Percentiles rank a stretch among this genome's conserved stretches.
Evolutionary conservation across 495 filamentous ascomycete species (phyloP).

Genomic region (Neurospora sp.): DNA sequence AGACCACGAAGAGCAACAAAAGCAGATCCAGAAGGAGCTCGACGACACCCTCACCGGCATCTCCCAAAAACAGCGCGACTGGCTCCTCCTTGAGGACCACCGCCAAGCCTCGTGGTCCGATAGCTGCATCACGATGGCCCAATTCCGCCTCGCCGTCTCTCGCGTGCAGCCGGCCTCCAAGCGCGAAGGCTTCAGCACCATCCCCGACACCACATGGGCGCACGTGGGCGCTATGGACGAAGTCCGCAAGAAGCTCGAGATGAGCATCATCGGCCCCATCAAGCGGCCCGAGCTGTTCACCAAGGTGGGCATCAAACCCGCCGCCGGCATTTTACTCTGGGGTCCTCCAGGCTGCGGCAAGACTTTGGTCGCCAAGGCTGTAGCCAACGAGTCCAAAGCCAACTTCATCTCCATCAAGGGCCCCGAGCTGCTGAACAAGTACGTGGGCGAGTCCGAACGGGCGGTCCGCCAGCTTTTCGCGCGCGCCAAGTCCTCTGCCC

Average conservation of each 20-base stretch:
- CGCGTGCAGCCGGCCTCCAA: conserved; percentile 89
- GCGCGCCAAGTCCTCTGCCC: conserved; percentile 73
- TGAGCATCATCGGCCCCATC: conserved; percentile 90
- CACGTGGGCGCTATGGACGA: conserved; percentile 79
- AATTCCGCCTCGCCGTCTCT: conserved; percentile 69
- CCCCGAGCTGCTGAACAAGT: conserved; percentile 89
- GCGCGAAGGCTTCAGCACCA: conserved; percentile 91
- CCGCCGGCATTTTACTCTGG: conserved; percentile 90
- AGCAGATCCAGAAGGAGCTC: background rate
- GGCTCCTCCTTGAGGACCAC: conserved; percentile 26
- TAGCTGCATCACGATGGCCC: conserved; percentile 31
- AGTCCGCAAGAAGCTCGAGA: conserved; percentile 72
- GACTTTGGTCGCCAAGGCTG: conserved; percentile 90
- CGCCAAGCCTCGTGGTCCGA: conserved; percentile 14
- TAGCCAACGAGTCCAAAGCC: conserved; percentile 87
- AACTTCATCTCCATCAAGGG: conserved; percentile 99
- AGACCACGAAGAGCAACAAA: background rate
- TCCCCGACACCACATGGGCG: conserved; percentile 93
- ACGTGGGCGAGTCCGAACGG: conserved; percentile 88
- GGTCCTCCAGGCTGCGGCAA: conserved; percentile 96
- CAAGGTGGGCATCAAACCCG: conserved; percentile 73
- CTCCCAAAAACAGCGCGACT: conserved; percentile 33
- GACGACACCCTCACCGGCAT: background rate
- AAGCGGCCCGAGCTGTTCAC: conserved; percentile 70
- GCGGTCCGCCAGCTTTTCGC: conserved; percentile 89